Evolutionary conservation across 1,284 basidiomycete genomes (phyloP).

Genomic region (Spongispora temasekensis): DNA sequence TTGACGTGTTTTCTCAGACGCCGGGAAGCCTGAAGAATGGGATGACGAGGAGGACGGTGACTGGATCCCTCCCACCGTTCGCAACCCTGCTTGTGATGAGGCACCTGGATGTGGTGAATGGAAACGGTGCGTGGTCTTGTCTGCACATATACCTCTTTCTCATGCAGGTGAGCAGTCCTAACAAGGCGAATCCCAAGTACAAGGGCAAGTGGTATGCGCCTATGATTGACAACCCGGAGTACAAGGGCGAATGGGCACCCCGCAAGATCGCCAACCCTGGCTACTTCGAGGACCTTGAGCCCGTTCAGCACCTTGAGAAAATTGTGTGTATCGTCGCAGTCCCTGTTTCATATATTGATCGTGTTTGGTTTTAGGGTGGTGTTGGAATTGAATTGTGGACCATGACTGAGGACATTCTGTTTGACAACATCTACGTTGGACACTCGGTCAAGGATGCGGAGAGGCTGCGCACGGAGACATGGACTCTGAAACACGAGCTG

Average conservation of each 20-base stretch:
- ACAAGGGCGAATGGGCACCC: constrained; percentile 96
- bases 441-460: constrained; percentile 85
- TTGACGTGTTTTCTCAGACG: constrained; percentile 48
- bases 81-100: constrained; percentile 88
- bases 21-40: constrained; percentile 99
- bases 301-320: constrained; percentile 81
- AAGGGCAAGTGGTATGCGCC: constrained; percentile 97
- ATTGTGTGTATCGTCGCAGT: constrained; percentile 54
- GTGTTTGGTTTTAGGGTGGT: constrained; percentile 62
- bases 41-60: constrained; percentile 99
- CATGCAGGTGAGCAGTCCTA: constrained; percentile 52
- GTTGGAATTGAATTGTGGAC: constrained; percentile 98
- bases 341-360: neutral
- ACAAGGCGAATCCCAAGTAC: constrained; percentile 89
- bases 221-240: constrained; percentile 94
- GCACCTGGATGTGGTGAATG: constrained; percentile 95
- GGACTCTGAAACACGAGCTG: constrained; percentile 76
- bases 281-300: constrained; percentile 88
- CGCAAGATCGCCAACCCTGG: constrained; percentile 91
- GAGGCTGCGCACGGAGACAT: constrained; percentile 80
- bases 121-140: constrained; percentile 56
- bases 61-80: constrained; percentile 89
- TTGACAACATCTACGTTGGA: constrained; percentile 93
- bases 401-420: constrained; percentile 97
- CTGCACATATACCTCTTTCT: constrained; percentile 1